These are phyloP conservation scores for Rauvolfia tetraphylla DNA, from an alignment of 257 asterid genomes.

Conservation along the genomic window DNA sequence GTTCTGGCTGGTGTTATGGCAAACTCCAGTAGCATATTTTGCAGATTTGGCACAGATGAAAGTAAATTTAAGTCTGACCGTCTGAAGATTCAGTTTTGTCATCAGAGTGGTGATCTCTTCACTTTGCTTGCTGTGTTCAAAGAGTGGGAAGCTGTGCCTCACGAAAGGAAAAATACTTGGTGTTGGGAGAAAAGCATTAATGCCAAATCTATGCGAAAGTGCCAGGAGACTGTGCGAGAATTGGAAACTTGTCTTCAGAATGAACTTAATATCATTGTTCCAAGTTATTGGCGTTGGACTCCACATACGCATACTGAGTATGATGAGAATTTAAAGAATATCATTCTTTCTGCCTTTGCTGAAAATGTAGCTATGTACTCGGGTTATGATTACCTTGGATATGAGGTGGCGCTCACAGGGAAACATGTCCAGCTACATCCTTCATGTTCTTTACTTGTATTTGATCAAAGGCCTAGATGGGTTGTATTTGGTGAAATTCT, in stretches of 20 bases:
- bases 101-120: constrained; percentile 82
- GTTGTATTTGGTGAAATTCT: constrained; percentile 77
- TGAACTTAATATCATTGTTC: constrained; percentile 61
- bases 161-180: constrained; percentile 57
- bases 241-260: constrained; percentile 64
- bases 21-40: constrained; percentile 80
- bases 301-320: constrained; percentile 45
- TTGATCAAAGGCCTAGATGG: constrained; percentile 76
- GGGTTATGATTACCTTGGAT: constrained; percentile 91
- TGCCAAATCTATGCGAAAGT: constrained; percentile 89
- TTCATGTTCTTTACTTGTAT: constrained; percentile 71
- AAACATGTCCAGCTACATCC: constrained; percentile 84
- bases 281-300: constrained; percentile 80
- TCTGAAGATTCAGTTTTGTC: constrained; percentile 87
- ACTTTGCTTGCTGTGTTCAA: constrained; percentile 86
- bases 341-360: constrained; percentile 65
- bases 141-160: constrained; percentile 69
- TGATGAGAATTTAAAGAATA: constrained; percentile 51
- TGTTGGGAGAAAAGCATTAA: constrained; percentile 95
- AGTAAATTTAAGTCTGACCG: constrained; percentile 74
- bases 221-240: constrained; percentile 74
- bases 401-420: constrained; percentile 69
- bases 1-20: constrained; percentile 96
- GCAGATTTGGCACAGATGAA: constrained; percentile 74
- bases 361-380: constrained; percentile 94